phyloP scores from a whole-genome alignment of 2,329 filamentous ascomycete genomes.

The Epicoccum sorghinum region DNA sequence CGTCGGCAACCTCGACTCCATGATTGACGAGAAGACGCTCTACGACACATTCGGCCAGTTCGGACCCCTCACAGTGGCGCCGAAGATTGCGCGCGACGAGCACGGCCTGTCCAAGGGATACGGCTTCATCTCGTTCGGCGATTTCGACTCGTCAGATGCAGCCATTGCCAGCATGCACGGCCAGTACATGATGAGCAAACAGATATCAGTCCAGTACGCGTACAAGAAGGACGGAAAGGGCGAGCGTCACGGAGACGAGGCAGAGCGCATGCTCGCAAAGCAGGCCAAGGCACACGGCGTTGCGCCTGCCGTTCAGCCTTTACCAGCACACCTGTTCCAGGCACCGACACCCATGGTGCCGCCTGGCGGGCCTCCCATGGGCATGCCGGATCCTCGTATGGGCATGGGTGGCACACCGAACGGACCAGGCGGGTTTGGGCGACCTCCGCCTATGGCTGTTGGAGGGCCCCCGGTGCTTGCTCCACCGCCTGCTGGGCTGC shows the following conservation, averaged over 20 bases:
- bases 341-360: conserved; percentile 27
- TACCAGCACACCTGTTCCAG: conserved; percentile 75
- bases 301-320: conserved; percentile 75
- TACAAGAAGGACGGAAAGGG: conserved; percentile 99
- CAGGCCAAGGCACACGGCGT: conserved; percentile 96
- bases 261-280: conserved; percentile 87
- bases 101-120: conserved; percentile 90
- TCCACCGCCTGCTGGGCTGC: conserved; percentile 30
- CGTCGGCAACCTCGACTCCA: conserved; percentile 90
- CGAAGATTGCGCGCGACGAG: conserved; percentile 89
- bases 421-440: conserved; percentile 48
- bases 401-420: conserved; percentile 47
- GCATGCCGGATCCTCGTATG: conserved; percentile 40
- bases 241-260: conserved; percentile 91
- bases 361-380: conserved; percentile 45
- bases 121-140: conserved; percentile 90
- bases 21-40: conserved; percentile 94
- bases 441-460: conserved; percentile 21
- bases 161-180: conserved; percentile 93
- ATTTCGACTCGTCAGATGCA: conserved; percentile 92
- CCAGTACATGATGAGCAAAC: conserved; percentile 96
- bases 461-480: conserved; percentile 51
- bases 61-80: conserved; percentile 79
- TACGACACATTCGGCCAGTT: conserved; percentile 96
- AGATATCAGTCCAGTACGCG: conserved; percentile 94